A percentile compares a stretch with the other conserved stretches of the same genome.
Evolutionary conservation across 352 stramenopile genomes (phyloP).

Genomic region (Phytophthora sansomeana): DNA sequence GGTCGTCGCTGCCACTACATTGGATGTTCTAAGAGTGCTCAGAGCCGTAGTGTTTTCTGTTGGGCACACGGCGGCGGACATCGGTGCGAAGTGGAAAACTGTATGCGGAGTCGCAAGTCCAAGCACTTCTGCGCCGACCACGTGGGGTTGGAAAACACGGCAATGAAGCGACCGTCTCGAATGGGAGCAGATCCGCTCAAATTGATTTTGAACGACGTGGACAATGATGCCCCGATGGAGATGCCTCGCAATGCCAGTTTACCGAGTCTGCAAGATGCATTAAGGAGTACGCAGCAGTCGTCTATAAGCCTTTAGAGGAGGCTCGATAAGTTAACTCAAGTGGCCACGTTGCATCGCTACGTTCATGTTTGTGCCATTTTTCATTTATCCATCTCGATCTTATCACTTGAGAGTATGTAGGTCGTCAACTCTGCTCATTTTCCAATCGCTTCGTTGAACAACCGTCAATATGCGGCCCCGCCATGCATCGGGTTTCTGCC

Average conservation of each 20-base stretch:
- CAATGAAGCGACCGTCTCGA: background rate
- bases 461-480: background rate
- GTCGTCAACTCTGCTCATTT: background rate
- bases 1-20: constrained; percentile 56
- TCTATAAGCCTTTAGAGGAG: constrained; percentile 15
- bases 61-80: constrained; percentile 67
- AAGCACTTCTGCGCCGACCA: constrained; percentile 40
- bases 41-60: constrained; percentile 62
- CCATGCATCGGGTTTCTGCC: background rate
- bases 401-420: no score
- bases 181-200: constrained; percentile 13
- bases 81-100: constrained; percentile 60
- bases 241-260: constrained; percentile 14
- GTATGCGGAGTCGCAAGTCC: constrained; percentile 62
- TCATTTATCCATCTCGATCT: no score
- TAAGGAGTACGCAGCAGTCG: constrained; percentile 33
- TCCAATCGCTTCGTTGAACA: background rate
- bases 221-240: background rate
- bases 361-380: no score
- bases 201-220: constrained; percentile 21
- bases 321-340: background rate
- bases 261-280: constrained; percentile 38
- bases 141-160: constrained; percentile 7
- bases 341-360: background rate
- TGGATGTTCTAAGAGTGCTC: constrained; percentile 57